Evolutionary conservation across 2,329 filamentous ascomycete species (phyloP).

Genomic region (Aspergillus sp.): DNA sequence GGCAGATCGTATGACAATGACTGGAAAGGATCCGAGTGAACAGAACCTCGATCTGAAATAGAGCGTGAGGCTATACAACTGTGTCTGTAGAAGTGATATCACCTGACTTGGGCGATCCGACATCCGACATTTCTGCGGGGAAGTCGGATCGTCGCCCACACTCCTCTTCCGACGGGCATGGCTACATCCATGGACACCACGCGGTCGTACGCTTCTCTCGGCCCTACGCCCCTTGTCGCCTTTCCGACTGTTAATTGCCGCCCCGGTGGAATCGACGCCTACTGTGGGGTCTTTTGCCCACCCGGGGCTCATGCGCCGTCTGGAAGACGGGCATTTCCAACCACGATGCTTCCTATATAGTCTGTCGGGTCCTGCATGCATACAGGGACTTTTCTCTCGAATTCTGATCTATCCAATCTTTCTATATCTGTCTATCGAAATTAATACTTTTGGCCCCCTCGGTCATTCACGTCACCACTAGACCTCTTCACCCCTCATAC

Average conservation of each 20-base stretch:
- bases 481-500: slow-evolving; percentile 1
- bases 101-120: slow-evolving; percentile 4
- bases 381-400: neutral
- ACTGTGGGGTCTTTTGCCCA: slow-evolving; percentile 1
- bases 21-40: no score
- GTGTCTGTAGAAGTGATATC: neutral
- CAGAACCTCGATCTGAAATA: no score
- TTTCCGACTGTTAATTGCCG: neutral
- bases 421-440: neutral
- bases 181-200: neutral
- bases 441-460: neutral
- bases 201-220: no score
- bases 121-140: slow-evolving; percentile 19
- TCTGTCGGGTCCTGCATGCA: neutral
- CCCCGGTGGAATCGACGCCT: neutral
- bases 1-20: no score
- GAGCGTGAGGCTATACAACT: neutral
- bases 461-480: slow-evolving; percentile 6
- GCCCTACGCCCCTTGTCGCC: neutral
- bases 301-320: neutral
- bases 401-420: neutral
- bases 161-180: neutral
- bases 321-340: slow-evolving; percentile 8
- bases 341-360: neutral
- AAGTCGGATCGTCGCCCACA: slow-evolving; percentile 16